Evolutionary conservation across 140 eudicot genomes (phyloP).

Genomic region (Flaveria floridana): DNA sequence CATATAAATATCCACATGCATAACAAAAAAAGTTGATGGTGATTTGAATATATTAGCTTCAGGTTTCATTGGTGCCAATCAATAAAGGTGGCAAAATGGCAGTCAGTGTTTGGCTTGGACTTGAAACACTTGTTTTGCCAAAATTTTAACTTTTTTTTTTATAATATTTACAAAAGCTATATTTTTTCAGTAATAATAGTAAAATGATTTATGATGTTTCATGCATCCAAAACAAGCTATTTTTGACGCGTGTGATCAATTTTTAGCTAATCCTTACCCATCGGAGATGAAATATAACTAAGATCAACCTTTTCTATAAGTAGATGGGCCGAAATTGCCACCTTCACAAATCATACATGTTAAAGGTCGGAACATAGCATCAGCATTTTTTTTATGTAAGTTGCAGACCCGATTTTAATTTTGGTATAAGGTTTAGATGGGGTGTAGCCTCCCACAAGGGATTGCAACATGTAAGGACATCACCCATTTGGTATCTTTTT

Average conservation of each 20-base stretch:
- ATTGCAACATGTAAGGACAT: not conserved
- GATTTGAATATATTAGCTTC: not conserved
- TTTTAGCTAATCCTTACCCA: not conserved
- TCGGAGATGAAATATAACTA: not conserved
- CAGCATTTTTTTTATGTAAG: not conserved
- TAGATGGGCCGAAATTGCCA: not conserved
- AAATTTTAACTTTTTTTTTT: too few relatives aligned
- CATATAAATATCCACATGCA: not conserved
- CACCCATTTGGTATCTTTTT: not conserved
- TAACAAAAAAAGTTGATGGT: not conserved
- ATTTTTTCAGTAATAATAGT: not conserved
- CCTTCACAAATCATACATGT: not conserved
- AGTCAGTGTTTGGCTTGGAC: not conserved
- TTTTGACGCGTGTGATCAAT: not conserved
- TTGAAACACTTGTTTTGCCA: not conserved
- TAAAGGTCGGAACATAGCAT: not conserved
- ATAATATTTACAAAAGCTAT: not conserved
- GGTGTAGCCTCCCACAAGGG: not conserved
- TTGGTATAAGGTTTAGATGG: not conserved
- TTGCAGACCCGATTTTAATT: not conserved
- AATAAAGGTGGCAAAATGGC: not conserved
- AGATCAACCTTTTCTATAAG: not conserved
- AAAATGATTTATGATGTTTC: not conserved
- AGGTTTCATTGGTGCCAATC: not conserved
- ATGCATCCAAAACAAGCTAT: not conserved